A percentile compares a stretch with the other conserved stretches of the same genome.
phyloP scores from a whole-genome alignment of 176 grass and related monocot genomes.

The Triticum timopheevii region DNA sequence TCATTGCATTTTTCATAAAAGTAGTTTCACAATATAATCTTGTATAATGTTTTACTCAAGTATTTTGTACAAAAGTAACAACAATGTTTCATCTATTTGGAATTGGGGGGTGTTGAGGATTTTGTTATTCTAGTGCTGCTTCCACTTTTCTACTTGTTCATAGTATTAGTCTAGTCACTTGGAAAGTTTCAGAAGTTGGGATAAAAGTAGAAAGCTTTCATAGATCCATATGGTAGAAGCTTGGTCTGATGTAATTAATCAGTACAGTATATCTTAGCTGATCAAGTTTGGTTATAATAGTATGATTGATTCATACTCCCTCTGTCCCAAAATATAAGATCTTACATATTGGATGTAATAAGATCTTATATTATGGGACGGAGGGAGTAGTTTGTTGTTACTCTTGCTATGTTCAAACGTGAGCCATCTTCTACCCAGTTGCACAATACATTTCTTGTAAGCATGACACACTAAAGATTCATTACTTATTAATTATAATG shows the following conservation, averaged over 20 bases:
- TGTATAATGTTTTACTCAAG: not conserved
- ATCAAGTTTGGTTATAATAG: not conserved
- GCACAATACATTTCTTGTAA: not conserved
- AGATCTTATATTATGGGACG: too few species aligned
- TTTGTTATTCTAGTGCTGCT: not conserved
- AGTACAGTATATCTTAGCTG: not conserved
- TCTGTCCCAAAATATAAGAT: too few species aligned
- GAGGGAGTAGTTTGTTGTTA: not conserved
- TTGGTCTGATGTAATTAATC: not conserved
- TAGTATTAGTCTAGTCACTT: not conserved
- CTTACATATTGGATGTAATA: too few species aligned
- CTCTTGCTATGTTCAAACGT: not conserved
- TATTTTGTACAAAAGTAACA: too few species aligned
- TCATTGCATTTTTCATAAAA: not conserved
- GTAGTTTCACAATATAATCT: not conserved
- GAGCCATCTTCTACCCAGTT: not conserved
- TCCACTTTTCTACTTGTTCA: not conserved
- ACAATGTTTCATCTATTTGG: not conserved
- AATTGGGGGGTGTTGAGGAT: not conserved
- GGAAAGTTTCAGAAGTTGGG: constrained; percentile 14
- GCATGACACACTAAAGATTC: not conserved
- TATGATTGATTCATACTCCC: too few species aligned
- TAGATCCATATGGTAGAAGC: constrained; percentile 5
- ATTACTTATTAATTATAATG: not conserved
- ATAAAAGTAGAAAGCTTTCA: not conserved